Evolutionary conservation across 2,329 filamentous ascomycete genomes (phyloP).

Genomic region (Xylariaceae sp.): DNA sequence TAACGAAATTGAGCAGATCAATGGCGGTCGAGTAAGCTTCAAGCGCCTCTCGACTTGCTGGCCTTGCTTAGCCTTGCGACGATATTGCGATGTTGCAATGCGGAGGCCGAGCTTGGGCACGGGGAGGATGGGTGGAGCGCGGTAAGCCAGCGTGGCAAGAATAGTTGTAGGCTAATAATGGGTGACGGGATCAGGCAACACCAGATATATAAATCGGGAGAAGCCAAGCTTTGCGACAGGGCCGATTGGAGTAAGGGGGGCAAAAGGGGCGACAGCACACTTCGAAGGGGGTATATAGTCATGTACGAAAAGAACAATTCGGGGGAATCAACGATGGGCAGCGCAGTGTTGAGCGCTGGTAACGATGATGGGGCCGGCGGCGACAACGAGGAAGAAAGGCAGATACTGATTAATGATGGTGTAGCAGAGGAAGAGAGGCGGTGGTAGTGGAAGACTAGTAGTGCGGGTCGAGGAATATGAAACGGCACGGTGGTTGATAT

Average conservation of each 20-base stretch:
- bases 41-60: slow-evolving; percentile 8
- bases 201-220: slow-evolving; percentile 6
- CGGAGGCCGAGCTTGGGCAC: slow-evolving; percentile 11
- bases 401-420: slow-evolving; percentile 7
- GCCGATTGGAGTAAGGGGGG: background rate
- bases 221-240: background rate
- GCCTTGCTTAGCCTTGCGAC: slow-evolving; percentile 5
- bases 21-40: slow-evolving; percentile 7
- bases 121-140: slow-evolving; percentile 10
- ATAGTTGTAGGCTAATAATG: slow-evolving; percentile 14
- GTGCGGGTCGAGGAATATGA: slow-evolving; percentile 21
- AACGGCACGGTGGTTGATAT: slow-evolving; percentile 21
- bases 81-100: slow-evolving; percentile 8
- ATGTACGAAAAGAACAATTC: no score
- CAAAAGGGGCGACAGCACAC: background rate
- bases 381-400: no score
- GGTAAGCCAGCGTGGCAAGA: slow-evolving; percentile 22
- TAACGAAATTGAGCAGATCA: background rate
- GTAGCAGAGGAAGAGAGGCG: background rate
- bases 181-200: slow-evolving; percentile 9
- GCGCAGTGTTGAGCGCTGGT: no score
- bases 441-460: background rate
- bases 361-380: no score
- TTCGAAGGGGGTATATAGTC: background rate
- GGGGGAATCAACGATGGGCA: no score